phyloP scores from a whole-genome alignment of 1,284 basidiomycete genomes.

The Gymnopus androsaceus region DNA sequence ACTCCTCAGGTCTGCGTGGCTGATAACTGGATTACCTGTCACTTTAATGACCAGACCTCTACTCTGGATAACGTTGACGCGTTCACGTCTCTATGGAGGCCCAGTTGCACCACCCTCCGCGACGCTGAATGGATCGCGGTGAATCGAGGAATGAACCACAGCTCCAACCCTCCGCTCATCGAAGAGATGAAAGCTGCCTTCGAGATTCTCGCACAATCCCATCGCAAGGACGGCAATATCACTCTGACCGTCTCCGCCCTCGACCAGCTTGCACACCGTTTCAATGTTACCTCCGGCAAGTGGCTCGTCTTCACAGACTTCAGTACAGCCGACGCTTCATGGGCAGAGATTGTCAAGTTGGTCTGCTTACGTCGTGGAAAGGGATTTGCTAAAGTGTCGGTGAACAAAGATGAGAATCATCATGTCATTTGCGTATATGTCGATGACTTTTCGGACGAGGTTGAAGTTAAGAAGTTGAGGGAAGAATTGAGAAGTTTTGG shows the following conservation, averaged over 20 bases:
- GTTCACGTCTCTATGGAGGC: conserved; percentile 35
- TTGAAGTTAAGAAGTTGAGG: conserved; percentile 32
- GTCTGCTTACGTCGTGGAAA: conserved; percentile 29
- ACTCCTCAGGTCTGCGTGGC: not conserved
- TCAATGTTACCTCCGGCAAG: conserved; percentile 34
- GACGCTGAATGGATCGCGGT: conserved; percentile 37
- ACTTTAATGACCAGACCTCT: conserved; percentile 25
- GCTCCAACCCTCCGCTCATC: conserved; percentile 19
- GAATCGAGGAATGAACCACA: conserved; percentile 24
- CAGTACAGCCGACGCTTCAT: conserved; percentile 32
- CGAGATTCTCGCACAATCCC: conserved; percentile 21
- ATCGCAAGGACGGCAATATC: conserved; percentile 14
- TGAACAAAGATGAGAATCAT: conserved; percentile 26
- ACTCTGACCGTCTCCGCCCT: conserved; percentile 31
- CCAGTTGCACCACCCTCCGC: conserved; percentile 29
- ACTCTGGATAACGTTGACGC: conserved; percentile 24
- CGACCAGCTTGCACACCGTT: conserved; percentile 33
- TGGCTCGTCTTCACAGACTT: conserved; percentile 37
- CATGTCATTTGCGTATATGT: conserved; percentile 41
- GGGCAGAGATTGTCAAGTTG: conserved; percentile 33
- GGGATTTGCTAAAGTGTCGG: conserved; percentile 35
- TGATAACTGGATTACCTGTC: not conserved
- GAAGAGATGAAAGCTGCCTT: conserved; percentile 22
- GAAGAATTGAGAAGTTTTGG: conserved; percentile 32
- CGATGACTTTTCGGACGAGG: conserved; percentile 34